Evolutionary conservation across 2,329 filamentous ascomycete genomes (phyloP), one percentile per base, ranked within the genome.

Genomic region (Cladosporium sp.): DNA sequence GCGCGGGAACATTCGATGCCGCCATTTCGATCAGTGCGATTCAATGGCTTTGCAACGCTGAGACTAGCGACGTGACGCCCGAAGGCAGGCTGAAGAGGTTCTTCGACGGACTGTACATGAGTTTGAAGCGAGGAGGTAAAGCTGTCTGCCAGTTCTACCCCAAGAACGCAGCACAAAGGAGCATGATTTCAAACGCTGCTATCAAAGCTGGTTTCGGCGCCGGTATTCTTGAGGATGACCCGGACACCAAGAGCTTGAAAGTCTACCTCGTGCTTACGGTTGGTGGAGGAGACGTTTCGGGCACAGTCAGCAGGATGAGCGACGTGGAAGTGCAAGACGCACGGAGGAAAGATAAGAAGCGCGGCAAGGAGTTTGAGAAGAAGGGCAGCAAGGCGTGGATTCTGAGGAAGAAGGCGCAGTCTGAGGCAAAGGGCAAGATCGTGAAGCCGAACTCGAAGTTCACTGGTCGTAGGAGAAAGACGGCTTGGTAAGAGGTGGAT

Each of bases 131-230:
- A 19, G 94, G 94, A 5, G 94, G 91, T 1, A 83, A 91, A 38
- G 94, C 94, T 0, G 93, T 97, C 14, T 96, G 92, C 72, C 94
- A 99, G 70, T 99, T 99, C 74, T 99, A 99, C 73, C 94, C 94
- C 2, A 96, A 96, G 77, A 97, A 99, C 73, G 89, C 95, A 66
- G 81, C 84, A 63, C 94, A 99, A 77, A 85, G 92, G 70, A 86
- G 84, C 69, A 96, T 99, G 92, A 96, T 99, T 66, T 90, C 88
- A 54, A 83, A 84, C 60, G 94, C 94, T 0, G 94, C 94, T 0
- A 88, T 97, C 61, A 92, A 89, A 70, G 94, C 94, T 1, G 94
- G 94, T 0, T 99, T 99, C 69, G 93, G 94, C 50, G 94, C 94
- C 0, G 94, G 94, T 77, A 83, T 99, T 36, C 79, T 99, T 50